Evolutionary conservation across 768 basidiomycete species (phyloP).

Genomic region (Serpula lacrymans): DNA sequence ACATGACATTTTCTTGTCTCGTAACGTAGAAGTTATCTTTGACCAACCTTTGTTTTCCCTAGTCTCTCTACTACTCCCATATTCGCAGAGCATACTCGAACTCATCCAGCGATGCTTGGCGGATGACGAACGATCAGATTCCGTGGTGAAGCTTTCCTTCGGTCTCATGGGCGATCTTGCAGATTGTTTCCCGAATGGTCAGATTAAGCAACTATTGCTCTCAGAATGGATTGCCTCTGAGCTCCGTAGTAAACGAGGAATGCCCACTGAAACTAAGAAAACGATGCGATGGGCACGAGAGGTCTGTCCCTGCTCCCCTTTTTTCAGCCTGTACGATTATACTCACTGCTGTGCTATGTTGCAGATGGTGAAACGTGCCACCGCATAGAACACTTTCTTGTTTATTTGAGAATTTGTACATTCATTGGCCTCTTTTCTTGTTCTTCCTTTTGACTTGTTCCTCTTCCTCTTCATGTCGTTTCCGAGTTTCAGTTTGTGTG

Average conservation of each 20-base stretch:
- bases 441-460: constrained; percentile 17
- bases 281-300: constrained; percentile 93
- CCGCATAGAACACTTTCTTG: constrained; percentile 51
- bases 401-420: too few relatives aligned
- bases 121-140: constrained; percentile 84
- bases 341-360: neutral
- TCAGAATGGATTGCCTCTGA: constrained; percentile 76
- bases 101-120: constrained; percentile 71
- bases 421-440: constrained; percentile 9
- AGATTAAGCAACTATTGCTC: constrained; percentile 77
- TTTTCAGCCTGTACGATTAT: neutral
- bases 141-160: constrained; percentile 67
- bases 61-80: constrained; percentile 49
- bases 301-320: constrained; percentile 36
- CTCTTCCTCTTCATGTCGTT: constrained; percentile 21
- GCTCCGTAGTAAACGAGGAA: constrained; percentile 69
- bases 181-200: constrained; percentile 76
- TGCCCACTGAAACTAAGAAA: constrained; percentile 78
- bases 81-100: constrained; percentile 73
- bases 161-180: constrained; percentile 94
- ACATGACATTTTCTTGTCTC: constrained; percentile 12
- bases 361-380: constrained; percentile 79
- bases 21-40: neutral
- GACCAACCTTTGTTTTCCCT: neutral
- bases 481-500: too few relatives aligned